A percentile compares a stretch with the other conserved stretches of the same genome.
Evolutionary conservation across 768 basidiomycete species (phyloP).

Genomic region (Russula sp.): DNA sequence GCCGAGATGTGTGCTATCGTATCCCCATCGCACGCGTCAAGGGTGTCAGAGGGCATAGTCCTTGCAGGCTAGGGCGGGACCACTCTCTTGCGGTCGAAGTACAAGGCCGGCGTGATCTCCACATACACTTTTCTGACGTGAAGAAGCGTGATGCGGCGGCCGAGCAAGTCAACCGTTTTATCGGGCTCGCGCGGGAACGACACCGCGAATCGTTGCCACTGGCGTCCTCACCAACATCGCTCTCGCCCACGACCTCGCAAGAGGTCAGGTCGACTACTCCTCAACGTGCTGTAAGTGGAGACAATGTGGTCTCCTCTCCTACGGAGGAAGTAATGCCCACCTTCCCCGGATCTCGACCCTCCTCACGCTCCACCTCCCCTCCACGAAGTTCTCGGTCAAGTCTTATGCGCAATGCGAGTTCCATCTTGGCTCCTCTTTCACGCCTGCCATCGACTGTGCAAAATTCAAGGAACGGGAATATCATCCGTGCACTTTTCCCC

Average conservation of each 20-base stretch:
- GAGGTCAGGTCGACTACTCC: neutral
- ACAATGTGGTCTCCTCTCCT: neutral
- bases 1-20: slow-evolving; percentile 16
- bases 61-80: slow-evolving; percentile 5
- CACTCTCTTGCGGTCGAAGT: slow-evolving; percentile 5
- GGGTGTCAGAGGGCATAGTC: neutral
- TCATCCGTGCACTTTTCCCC: slow-evolving; percentile 32
- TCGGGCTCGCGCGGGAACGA: slow-evolving; percentile 6
- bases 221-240: neutral
- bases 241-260: neutral
- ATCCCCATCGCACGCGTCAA: slow-evolving; percentile 16
- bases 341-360: neutral
- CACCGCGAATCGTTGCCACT: neutral
- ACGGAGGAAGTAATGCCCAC: neutral
- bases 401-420: slow-evolving; percentile 27
- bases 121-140: slow-evolving; percentile 2
- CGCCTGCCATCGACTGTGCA: slow-evolving; percentile 33
- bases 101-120: slow-evolving; percentile 15
- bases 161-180: neutral
- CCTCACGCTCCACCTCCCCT: slow-evolving; percentile 8
- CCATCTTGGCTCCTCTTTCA: slow-evolving; percentile 39
- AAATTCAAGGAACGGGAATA: slow-evolving; percentile 27
- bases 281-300: neutral
- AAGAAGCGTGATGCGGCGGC: slow-evolving; percentile 11
- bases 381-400: neutral